These are phyloP conservation scores for Gaertneriomyces sp. DNA, from an alignment of 192 early-diverging fungal genomes.

Conservation along the genomic window DNA sequence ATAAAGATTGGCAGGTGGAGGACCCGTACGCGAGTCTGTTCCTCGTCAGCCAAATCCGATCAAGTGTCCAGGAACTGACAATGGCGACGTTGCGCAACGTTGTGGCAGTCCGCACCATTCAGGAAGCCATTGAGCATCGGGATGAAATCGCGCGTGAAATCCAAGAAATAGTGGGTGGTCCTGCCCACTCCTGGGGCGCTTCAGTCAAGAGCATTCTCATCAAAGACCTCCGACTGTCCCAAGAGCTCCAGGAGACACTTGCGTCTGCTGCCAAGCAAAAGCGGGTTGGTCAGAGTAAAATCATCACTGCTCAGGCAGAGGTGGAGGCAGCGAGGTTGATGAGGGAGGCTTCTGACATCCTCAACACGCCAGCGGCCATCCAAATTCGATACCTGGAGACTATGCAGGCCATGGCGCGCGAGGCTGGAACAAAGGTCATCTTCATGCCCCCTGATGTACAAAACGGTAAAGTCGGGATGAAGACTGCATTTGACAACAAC, in stretches of 20 bases:
- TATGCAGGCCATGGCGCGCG: constrained; percentile 70
- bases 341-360: constrained; percentile 88
- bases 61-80: constrained; percentile 80
- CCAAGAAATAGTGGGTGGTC: constrained; percentile 72
- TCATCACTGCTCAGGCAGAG: constrained; percentile 81
- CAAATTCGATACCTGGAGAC: constrained; percentile 92
- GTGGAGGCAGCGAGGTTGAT: constrained; percentile 86
- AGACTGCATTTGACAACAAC: too few relatives aligned
- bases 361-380: constrained; percentile 74
- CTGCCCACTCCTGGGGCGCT: constrained; percentile 72
- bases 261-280: constrained; percentile 85
- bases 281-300: constrained; percentile 85
- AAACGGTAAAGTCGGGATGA: too few relatives aligned
- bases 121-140: constrained; percentile 87
- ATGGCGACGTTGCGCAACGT: constrained; percentile 87
- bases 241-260: constrained; percentile 76
- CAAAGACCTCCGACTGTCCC: constrained; percentile 76
- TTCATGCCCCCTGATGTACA: constrained; percentile 19
- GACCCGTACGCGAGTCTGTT: constrained; percentile 79
- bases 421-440: constrained; percentile 60
- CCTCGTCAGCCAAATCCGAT: constrained; percentile 75
- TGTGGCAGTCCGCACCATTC: constrained; percentile 75
- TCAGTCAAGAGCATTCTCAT: constrained; percentile 73
- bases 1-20: constrained; percentile 61
- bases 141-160: constrained; percentile 84